Conservation (phyloP, 139 green algal genomes). For the Klebsormidium nitens region DNA sequence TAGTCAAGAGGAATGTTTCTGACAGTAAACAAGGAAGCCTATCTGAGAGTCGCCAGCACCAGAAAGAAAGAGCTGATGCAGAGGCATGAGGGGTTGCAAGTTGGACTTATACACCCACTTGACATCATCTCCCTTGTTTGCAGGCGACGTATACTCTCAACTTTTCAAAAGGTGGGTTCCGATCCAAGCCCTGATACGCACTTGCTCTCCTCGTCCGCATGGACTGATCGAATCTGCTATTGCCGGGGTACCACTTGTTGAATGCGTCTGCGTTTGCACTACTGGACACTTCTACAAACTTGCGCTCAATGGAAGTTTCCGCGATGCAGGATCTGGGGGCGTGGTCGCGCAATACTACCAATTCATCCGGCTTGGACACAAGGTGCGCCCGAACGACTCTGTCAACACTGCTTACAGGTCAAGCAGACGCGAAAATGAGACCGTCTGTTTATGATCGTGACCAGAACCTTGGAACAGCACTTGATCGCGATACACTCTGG, state of each 20-base stretch:
- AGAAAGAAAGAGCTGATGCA: too few relatives aligned
- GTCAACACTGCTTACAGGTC: background rate
- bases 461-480: background rate
- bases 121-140: too few relatives aligned
- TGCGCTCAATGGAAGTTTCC: slow-evolving; percentile 1
- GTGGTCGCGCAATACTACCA: slow-evolving; percentile 43
- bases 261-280: background rate
- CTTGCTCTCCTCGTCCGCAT: background rate
- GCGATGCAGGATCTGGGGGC: slow-evolving; percentile 12
- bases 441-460: slow-evolving; percentile 1
- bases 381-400: slow-evolving; percentile 19
- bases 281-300: background rate
- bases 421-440: background rate
- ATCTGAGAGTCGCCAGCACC: too few relatives aligned
- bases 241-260: background rate
- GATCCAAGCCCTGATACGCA: too few relatives aligned
- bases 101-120: too few relatives aligned
- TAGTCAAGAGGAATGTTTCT: too few relatives aligned
- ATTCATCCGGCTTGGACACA: slow-evolving; percentile 43
- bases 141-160: slow-evolving; percentile 45
- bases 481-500: too few relatives aligned
- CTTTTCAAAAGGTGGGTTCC: slow-evolving; percentile 40
- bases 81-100: too few relatives aligned
- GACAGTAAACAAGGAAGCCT: too few relatives aligned
- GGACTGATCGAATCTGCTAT: background rate